Percentiles rank a stretch among this genome's conserved stretches.
phyloP scores from a whole-genome alignment of 257 asterid species.

The Paraleonurus japonicus region DNA sequence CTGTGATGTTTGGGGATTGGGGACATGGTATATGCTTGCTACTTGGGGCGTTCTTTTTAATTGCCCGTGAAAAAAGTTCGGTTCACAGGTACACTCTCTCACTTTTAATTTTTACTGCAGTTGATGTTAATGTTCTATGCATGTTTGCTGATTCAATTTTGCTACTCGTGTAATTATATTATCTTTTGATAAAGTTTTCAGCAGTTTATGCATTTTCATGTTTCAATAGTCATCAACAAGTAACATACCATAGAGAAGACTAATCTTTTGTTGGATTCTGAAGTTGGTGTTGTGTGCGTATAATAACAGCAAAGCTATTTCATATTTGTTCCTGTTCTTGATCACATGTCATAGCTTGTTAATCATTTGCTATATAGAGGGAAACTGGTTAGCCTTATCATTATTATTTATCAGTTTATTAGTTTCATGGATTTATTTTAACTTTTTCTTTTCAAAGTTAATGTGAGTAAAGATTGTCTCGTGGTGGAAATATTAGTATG shows the following conservation, averaged over 20 bases:
- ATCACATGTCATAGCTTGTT: background rate
- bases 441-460: conserved; percentile 6
- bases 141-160: conserved; percentile 3
- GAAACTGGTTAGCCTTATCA: background rate
- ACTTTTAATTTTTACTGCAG: background rate
- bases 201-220: background rate
- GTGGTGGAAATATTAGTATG: background rate
- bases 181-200: background rate
- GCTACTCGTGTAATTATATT: background rate
- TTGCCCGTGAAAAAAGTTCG: conserved; percentile 69
- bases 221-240: background rate
- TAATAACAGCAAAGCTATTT: conserved; percentile 1
- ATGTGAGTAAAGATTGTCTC: background rate
- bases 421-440: background rate
- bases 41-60: conserved; percentile 77
- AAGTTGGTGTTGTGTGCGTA: conserved; percentile 17
- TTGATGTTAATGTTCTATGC: background rate
- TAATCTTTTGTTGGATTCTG: conserved; percentile 20
- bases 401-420: background rate
- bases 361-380: background rate
- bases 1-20: conserved; percentile 99
- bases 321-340: conserved; percentile 14
- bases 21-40: conserved; percentile 97
- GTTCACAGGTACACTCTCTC: conserved; percentile 73
- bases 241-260: background rate